Evolutionary conservation across 192 early-diverging fungal genomes (phyloP).

Genomic region (Coemansia asiatica): DNA sequence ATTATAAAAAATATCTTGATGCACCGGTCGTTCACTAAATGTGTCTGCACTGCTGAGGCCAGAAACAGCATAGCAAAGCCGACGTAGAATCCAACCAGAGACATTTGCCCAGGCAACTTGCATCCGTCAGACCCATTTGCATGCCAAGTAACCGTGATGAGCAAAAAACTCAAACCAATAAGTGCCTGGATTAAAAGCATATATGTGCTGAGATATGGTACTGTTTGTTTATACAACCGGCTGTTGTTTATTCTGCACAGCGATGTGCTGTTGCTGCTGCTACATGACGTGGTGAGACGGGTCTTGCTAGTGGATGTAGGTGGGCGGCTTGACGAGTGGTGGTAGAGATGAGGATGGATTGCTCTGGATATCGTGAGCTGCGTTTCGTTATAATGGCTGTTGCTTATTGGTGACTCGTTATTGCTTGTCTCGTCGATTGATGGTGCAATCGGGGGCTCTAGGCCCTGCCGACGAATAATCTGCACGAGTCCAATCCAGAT

Average conservation of each 20-base stretch:
- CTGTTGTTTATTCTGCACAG: not conserved
- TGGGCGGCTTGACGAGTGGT: not conserved
- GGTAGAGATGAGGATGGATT: not conserved
- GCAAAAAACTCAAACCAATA: slow-evolving; percentile 6
- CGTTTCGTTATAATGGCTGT: not conserved
- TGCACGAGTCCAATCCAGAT: slow-evolving; percentile 1
- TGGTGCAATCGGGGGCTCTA: slow-evolving; percentile 2
- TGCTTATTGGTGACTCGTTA: not conserved
- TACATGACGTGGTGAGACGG: slow-evolving; percentile 6
- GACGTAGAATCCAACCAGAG: slow-evolving; percentile 6
- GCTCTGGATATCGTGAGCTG: not conserved
- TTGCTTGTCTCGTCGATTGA: not conserved
- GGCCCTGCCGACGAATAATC: not conserved
- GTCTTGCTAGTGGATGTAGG: not conserved
- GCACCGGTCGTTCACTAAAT: slow-evolving; percentile 23
- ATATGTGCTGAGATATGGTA: slow-evolving; percentile 22
- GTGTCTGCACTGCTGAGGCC: slow-evolving; percentile 34
- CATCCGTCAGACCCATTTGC: slow-evolving; percentile 5
- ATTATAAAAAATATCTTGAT: slow-evolving; percentile 41
- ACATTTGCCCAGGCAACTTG: not conserved
- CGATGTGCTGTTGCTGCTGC: not conserved
- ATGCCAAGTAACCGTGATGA: slow-evolving; percentile 4
- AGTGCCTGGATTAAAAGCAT: slow-evolving; percentile 16
- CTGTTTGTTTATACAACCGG: not conserved
- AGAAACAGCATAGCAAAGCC: slow-evolving; percentile 17